Evolutionary conservation across 371 early-diverging fungal genomes (phyloP).

Genomic region (Capillidium heterosporum): DNA sequence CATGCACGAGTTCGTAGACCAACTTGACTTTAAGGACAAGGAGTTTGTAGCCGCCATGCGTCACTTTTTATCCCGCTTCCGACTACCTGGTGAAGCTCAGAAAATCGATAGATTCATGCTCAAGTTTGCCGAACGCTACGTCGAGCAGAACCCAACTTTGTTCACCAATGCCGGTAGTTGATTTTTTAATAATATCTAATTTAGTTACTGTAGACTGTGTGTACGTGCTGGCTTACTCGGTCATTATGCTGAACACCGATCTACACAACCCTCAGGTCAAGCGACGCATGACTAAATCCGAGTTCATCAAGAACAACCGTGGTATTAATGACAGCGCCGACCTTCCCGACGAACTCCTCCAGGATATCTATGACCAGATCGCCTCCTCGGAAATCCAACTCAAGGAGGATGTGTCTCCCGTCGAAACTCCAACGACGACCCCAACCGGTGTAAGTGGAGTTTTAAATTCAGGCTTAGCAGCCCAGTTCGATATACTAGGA

Average conservation of each 20-base stretch:
- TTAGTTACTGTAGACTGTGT: conserved; percentile 66
- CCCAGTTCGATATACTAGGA: conserved; percentile 6
- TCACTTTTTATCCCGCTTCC: conserved; percentile 74
- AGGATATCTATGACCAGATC: conserved; percentile 67
- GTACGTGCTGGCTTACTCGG: conserved; percentile 85
- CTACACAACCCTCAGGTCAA: conserved; percentile 80
- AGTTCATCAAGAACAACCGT: conserved; percentile 58
- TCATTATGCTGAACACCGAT: conserved; percentile 94
- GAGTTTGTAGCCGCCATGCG: conserved; percentile 73
- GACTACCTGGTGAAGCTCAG: conserved; percentile 93
- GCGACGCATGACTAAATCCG: conserved; percentile 51
- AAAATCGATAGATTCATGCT: conserved; percentile 96
- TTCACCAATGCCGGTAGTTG: conserved; percentile 53
- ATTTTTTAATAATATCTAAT: conserved; percentile 33
- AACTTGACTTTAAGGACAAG: conserved; percentile 61
- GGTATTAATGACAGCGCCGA: conserved; percentile 80
- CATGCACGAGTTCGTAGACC: conserved; percentile 91
- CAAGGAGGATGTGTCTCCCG: conserved; percentile 30
- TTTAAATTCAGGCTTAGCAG: not conserved
- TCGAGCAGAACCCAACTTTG: conserved; percentile 49
- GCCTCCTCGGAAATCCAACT: conserved; percentile 71
- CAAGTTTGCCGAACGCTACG: conserved; percentile 88
- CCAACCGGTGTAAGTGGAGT: not conserved
- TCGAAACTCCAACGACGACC: not conserved
- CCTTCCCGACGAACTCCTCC: conserved; percentile 44